These are phyloP conservation scores for Neolentinus lepideus DNA, from an alignment of 1,284 basidiomycete species.

Conservation along the genomic window DNA sequence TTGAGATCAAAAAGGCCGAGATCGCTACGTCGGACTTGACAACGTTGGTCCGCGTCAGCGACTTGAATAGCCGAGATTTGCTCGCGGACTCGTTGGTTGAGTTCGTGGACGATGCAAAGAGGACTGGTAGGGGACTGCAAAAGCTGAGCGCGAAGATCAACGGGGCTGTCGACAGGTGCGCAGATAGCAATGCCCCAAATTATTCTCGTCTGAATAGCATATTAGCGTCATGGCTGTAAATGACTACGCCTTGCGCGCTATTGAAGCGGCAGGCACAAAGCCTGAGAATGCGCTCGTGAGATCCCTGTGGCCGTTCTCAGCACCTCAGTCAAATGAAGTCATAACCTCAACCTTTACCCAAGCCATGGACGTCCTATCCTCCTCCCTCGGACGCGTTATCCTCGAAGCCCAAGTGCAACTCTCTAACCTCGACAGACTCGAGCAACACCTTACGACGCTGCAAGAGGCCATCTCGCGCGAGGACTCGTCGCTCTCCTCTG, in stretches of 20 bases:
- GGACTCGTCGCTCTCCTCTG: conserved; percentile 34
- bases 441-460: conserved; percentile 46
- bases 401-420: conserved; percentile 53
- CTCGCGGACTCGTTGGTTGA: conserved; percentile 40
- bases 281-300: conserved; percentile 26
- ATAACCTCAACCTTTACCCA: conserved; percentile 46
- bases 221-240: conserved; percentile 63
- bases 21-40: conserved; percentile 64
- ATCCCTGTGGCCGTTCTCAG: conserved; percentile 38
- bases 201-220: conserved; percentile 4
- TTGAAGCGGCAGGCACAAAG: conserved; percentile 40
- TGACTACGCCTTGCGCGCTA: conserved; percentile 55
- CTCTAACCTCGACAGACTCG: conserved; percentile 48
- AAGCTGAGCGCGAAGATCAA: conserved; percentile 53
- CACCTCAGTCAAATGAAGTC: conserved; percentile 29
- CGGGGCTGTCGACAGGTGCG: conserved; percentile 53
- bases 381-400: conserved; percentile 45
- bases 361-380: conserved; percentile 52
- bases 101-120: conserved; percentile 55
- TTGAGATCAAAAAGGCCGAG: conserved; percentile 68
- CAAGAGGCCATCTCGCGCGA: conserved; percentile 55
- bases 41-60: conserved; percentile 51
- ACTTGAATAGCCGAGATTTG: conserved; percentile 49
- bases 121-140: conserved; percentile 47
- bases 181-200: background rate